Evolutionary conservation across 768 basidiomycete genomes (phyloP), one percentile per base, ranked within the genome.

Genomic region (Tylopilus intermedius): DNA sequence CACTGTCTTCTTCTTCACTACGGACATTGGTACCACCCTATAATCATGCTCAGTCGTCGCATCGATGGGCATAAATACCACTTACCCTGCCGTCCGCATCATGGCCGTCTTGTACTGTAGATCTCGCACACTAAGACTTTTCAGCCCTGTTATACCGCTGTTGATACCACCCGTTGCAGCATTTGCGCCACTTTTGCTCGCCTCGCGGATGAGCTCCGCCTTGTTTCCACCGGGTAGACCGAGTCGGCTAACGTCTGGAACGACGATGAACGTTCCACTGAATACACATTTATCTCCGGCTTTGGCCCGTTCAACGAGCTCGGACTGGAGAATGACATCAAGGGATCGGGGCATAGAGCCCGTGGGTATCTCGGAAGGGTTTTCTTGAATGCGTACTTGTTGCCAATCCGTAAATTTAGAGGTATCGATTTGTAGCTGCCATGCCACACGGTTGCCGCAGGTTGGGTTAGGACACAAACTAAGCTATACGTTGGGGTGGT

Each of bases 361-460:
- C 0, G 95, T 98, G 1, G 96, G 96, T 52, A 99, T 98, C 72
- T 98, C 96, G 26, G 94, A 96, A 9, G 95, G 87, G 63, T 97
- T 98, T 74, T 99, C 96, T 65, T 99, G 96, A 42, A 99, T 97
- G 41, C 96, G 85, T 45, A 98, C 94, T 70, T 97, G 97, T 70
- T 99, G 96, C 96, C 96, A 98, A 67, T 99, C 96, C 0, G 92
- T 90, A 67, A 99, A 99, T 68, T 92, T 94, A 27, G 91, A 94
- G 49, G 86, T 85, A 67, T 98, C 95, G 53, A 98, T 92, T 66
- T 94, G 90, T 39, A 99, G 81, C 64, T 94, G 86, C 94, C 94
- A 99, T 30, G 82, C 87, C 15, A 74, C 71, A 29, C 94, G 82
- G 69, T 98, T 98, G 29, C 90, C 88, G 63, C 96, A 99, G 1